phyloP scores from a whole-genome alignment of 202 grass and related monocot species.

The Dendrocalamus latiflorus region DNA sequence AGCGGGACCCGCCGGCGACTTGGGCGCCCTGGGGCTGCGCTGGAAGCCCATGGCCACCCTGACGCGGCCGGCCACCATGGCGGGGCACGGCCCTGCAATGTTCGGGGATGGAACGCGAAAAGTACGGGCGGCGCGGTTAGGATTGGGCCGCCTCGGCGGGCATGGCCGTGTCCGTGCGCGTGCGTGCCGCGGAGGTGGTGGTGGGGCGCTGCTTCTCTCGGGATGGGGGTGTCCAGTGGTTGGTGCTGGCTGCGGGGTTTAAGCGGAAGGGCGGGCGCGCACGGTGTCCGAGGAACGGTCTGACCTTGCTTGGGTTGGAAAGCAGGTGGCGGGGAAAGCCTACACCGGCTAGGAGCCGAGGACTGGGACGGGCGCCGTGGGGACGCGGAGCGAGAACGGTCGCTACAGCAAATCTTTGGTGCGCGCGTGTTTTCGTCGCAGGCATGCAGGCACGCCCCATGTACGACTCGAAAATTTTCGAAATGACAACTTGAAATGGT shows the following conservation, averaged over 20 bases:
- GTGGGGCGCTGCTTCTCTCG: background rate
- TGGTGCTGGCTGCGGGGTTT: constrained; percentile 36
- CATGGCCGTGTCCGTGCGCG: background rate
- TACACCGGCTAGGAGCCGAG: background rate
- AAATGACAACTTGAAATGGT: too few species aligned
- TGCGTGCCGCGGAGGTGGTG: background rate
- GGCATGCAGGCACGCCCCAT: too few species aligned
- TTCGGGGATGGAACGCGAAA: background rate
- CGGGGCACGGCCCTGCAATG: background rate
- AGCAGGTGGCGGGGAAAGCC: too few species aligned
- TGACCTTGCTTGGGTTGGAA: background rate
- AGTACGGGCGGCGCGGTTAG: background rate
- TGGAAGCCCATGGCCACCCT: constrained; percentile 93
- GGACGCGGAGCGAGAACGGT: background rate
- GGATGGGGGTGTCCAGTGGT: background rate
- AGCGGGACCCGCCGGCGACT: background rate
- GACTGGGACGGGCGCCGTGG: background rate
- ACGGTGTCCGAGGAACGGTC: constrained; percentile 42
- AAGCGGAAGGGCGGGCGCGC: constrained; percentile 20
- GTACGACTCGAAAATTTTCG: too few species aligned
- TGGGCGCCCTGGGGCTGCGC: constrained; percentile 34
- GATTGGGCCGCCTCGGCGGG: background rate
- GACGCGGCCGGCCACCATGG: constrained; percentile 89
- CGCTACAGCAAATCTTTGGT: background rate
- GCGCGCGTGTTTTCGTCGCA: background rate